A percentile compares a stretch with the other conserved stretches of the same genome.
phyloP scores from a whole-genome alignment of 257 asterid genomes.

The Gynochthodes officinalis region DNA sequence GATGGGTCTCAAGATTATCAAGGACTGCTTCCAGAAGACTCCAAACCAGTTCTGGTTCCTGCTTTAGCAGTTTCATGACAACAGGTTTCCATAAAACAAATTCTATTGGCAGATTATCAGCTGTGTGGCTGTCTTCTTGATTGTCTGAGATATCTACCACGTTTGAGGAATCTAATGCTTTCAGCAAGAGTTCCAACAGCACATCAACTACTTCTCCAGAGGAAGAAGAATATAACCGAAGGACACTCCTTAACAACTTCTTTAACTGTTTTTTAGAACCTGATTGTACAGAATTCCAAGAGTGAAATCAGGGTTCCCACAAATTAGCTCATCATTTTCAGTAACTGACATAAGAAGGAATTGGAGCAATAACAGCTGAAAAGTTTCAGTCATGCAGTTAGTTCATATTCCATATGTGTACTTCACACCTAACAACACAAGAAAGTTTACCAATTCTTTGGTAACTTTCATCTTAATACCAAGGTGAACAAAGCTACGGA shows the following conservation, averaged over 20 bases:
- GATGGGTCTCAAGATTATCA: constrained; percentile 51
- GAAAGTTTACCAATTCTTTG: not conserved
- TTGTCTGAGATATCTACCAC: constrained; percentile 27
- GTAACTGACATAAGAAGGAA: not conserved
- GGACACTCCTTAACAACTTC: constrained; percentile 54
- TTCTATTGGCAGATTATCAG: constrained; percentile 25
- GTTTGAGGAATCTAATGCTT: constrained; percentile 46
- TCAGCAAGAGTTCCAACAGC: constrained; percentile 66
- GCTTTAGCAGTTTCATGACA: constrained; percentile 57
- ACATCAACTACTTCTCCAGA: constrained; percentile 64
- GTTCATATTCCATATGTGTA: not conserved
- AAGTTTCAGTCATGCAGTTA: not conserved
- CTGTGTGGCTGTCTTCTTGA: constrained; percentile 21
- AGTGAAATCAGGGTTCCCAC: not conserved
- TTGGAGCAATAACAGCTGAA: not conserved
- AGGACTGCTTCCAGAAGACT: constrained; percentile 61
- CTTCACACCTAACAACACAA: no score
- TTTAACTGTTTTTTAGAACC: constrained; percentile 64
- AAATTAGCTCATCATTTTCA: not conserved
- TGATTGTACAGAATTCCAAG: constrained; percentile 25
- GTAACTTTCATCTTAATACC: not conserved
- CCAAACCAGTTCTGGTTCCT: constrained; percentile 61
- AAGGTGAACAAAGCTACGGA: not conserved
- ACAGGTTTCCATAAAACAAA: constrained; percentile 72
- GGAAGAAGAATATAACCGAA: constrained; percentile 65